Conservation (phyloP, 192 early-diverging fungal species). For the Mortierella alpina region DNA sequence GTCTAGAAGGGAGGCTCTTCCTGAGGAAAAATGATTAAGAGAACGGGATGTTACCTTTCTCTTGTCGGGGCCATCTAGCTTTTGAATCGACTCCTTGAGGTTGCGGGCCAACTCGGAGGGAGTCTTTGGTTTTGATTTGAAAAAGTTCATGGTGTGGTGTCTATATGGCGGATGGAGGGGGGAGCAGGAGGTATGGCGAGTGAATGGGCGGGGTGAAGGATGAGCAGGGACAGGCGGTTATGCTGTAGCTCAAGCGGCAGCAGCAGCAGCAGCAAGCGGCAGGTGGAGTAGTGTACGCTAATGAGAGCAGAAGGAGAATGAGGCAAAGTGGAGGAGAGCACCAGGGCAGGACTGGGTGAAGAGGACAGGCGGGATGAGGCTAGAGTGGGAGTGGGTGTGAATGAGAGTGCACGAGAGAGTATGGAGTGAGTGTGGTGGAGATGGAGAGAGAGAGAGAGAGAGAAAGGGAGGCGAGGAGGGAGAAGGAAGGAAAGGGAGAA, state of each 20-base stretch:
- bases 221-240: background rate
- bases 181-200: background rate
- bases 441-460: constrained; percentile 12
- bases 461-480: background rate
- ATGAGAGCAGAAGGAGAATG: too few relatives aligned
- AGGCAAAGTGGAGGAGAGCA: too few relatives aligned
- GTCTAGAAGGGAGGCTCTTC: too few relatives aligned
- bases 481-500: background rate
- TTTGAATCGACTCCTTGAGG: constrained; percentile 86
- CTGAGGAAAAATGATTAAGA: background rate
- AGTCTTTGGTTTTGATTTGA: constrained; percentile 85
- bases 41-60: constrained; percentile 66
- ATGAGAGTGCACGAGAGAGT: constrained; percentile 6
- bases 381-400: background rate
- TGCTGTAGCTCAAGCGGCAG: background rate
- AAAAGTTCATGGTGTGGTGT: constrained; percentile 57
- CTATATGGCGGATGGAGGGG: background rate
- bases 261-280: too few relatives aligned
- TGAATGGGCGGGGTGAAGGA: background rate
- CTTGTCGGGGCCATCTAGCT: constrained; percentile 77
- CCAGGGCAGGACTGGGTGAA: too few relatives aligned
- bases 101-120: constrained; percentile 90
- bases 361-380: too few relatives aligned
- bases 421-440: background rate
- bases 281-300: too few relatives aligned